A percentile compares a stretch with the other conserved stretches of the same genome.
phyloP scores from a whole-genome alignment of 2,329 filamentous ascomycete species.

The Exophiala mesophila region DNA sequence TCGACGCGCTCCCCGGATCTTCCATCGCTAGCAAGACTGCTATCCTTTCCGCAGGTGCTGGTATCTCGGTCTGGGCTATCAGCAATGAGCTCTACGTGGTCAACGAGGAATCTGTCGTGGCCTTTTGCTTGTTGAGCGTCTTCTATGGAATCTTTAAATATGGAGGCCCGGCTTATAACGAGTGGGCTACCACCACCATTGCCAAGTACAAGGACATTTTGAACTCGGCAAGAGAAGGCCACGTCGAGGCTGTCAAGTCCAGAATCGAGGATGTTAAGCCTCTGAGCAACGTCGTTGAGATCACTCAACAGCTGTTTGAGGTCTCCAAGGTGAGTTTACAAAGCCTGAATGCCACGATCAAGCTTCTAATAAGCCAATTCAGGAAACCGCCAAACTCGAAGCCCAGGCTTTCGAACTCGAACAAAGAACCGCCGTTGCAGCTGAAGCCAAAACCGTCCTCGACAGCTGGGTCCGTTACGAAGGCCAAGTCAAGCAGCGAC shows the following conservation, averaged over 20 bases:
- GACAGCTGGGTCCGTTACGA: constrained; percentile 99
- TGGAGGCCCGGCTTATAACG: constrained; percentile 82
- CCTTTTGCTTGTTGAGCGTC: constrained; percentile 85
- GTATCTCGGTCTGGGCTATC: constrained; percentile 87
- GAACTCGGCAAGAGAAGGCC: constrained; percentile 88
- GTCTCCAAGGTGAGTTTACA: constrained; percentile 80
- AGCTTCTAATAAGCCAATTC: constrained; percentile 8
- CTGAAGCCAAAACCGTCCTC: constrained; percentile 90
- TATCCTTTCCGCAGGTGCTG: constrained; percentile 88
- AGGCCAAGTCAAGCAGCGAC: constrained; percentile 95
- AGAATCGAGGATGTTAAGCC: constrained; percentile 93
- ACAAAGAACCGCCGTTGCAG: constrained; percentile 86
- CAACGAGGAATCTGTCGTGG: constrained; percentile 97
- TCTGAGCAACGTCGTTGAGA: constrained; percentile 87
- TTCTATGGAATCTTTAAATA: constrained; percentile 92
- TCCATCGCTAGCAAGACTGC: constrained; percentile 92
- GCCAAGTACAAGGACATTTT: constrained; percentile 92
- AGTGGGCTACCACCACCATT: constrained; percentile 86
- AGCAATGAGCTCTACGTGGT: constrained; percentile 99
- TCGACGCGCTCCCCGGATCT: constrained; percentile 89
- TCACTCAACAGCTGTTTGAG: constrained; percentile 95
- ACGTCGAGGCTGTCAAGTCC: constrained; percentile 90
- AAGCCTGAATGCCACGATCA: not conserved
- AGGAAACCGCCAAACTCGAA: constrained; percentile 97
- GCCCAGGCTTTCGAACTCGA: constrained; percentile 94